Conservation (phyloP, 768 basidiomycete species). For the Grammothele lineata region DNA sequence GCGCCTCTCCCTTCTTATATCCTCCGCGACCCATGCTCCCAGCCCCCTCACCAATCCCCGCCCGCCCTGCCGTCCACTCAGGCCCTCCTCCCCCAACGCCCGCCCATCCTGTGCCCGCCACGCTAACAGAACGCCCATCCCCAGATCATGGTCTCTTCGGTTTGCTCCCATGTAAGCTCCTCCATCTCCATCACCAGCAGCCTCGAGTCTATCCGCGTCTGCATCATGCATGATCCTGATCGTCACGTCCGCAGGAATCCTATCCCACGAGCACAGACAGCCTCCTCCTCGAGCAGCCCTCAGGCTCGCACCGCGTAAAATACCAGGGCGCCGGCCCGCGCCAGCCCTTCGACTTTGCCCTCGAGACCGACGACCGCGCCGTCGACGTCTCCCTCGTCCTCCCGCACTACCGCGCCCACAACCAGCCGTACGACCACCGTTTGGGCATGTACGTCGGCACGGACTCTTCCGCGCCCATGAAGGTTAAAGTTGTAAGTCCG, state of each 20-base stretch:
- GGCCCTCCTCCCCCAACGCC: neutral
- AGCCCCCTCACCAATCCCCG: neutral
- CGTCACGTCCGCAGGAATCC: conserved; percentile 13
- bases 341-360: conserved; percentile 54
- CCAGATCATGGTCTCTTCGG: conserved; percentile 13
- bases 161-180: conserved; percentile 15
- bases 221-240: neutral
- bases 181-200: no score
- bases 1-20: conserved; percentile 8
- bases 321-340: conserved; percentile 50
- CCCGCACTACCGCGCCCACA: conserved; percentile 74
- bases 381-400: conserved; percentile 66
- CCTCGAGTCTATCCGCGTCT: no score
- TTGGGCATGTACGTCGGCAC: conserved; percentile 64
- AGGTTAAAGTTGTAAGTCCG: conserved; percentile 67
- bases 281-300: conserved; percentile 26
- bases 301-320: conserved; percentile 60
- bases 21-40: neutral
- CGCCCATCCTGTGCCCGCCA: neutral
- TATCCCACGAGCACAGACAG: conserved; percentile 23
- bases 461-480: conserved; percentile 45
- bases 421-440: conserved; percentile 69
- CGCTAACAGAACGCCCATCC: neutral
- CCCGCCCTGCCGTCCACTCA: neutral
- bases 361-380: conserved; percentile 47